phyloP scores from a whole-genome alignment of 768 basidiomycete genomes.

The Phaeotremella skinneri region DNA sequence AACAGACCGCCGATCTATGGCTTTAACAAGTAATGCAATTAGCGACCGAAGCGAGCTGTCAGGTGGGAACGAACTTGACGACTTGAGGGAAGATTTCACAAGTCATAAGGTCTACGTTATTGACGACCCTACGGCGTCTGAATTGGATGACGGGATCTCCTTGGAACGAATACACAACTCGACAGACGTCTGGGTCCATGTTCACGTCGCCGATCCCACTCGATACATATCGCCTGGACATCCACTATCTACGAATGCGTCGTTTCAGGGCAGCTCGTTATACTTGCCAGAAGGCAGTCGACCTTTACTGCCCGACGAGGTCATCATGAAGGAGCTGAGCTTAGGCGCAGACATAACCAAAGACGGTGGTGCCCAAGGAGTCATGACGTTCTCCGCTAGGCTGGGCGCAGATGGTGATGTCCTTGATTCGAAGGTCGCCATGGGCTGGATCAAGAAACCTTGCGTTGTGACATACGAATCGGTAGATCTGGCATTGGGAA shows the following conservation, averaged over 20 bases:
- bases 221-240: slow-evolving; percentile 71
- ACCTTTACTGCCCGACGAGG: slow-evolving; percentile 68
- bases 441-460: slow-evolving; percentile 72
- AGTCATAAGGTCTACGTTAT: slow-evolving; percentile 70
- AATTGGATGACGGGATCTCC: slow-evolving; percentile 92
- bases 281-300: slow-evolving; percentile 68
- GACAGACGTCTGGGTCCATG: slow-evolving; percentile 70
- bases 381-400: slow-evolving; percentile 77
- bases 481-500: slow-evolving; percentile 57
- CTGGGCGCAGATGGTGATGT: slow-evolving; percentile 63
- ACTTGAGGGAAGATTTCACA: slow-evolving; percentile 35
- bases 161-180: slow-evolving; percentile 66
- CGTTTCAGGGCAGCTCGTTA: slow-evolving; percentile 56
- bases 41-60: slow-evolving; percentile 14
- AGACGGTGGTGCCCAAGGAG: slow-evolving; percentile 56
- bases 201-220: slow-evolving; percentile 92
- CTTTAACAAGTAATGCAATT: slow-evolving; percentile 4
- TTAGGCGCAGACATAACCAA: slow-evolving; percentile 52
- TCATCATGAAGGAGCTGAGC: slow-evolving; percentile 55
- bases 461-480: slow-evolving; percentile 64
- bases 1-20: slow-evolving; percentile 16
- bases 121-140: slow-evolving; percentile 73
- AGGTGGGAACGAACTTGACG: slow-evolving; percentile 37
- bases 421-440: slow-evolving; percentile 65
- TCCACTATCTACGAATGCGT: slow-evolving; percentile 62